Evolutionary conservation across 2,329 filamentous ascomycete species (phyloP), one percentile per base, ranked within the genome.

Genomic region (Lachnellula cervina): DNA sequence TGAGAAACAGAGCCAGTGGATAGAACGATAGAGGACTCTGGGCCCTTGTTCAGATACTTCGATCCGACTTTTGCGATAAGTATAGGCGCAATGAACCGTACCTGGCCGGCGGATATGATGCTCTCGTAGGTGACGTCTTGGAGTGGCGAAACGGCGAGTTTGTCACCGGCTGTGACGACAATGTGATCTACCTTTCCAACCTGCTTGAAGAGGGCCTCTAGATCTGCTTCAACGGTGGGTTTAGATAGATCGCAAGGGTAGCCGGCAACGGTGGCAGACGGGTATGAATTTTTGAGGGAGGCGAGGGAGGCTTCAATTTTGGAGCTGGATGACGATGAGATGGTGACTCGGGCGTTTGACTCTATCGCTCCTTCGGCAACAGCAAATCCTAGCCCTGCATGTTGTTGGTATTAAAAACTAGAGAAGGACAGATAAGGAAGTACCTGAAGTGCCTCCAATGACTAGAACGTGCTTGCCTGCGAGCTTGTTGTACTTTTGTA

Each of bases 171-270:
- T 14, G 66, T 68, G 48, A 63, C 63, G 28, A 67, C 62, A 25
- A 70, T 60, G 17, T 68, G 62, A 7, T 67, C 59, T 4, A 67
- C 55, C 8, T 62, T 57, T 1, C 57, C 57, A 1, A 45, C 42
- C 17, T 55, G 46, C 70, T 38, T 75, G 74, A 64, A 80, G 76
- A 50, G 73, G 57, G 2, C 67, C 63, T 48, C 73, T 66, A 47
- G 86, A 73, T 21, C 68, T 66, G 49, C 19, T 47, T 66, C 66
- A 0, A 61, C 11, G 1, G 17, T 49, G 0, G 55, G 52, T 2
- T 52, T 58, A 0, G 60, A 61, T 5, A 69, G 59, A 46, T 68
- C 64, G 28, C 64, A 66, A 14, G 54, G 37, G 25, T 62, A 1
- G 66, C 60, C 54, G 2, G 52, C 28, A 34, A 64, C 37, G 11